These are phyloP conservation scores for Gastrolobium bilobum DNA, from an alignment of 306 rosid genomes.

Conservation along the genomic window DNA sequence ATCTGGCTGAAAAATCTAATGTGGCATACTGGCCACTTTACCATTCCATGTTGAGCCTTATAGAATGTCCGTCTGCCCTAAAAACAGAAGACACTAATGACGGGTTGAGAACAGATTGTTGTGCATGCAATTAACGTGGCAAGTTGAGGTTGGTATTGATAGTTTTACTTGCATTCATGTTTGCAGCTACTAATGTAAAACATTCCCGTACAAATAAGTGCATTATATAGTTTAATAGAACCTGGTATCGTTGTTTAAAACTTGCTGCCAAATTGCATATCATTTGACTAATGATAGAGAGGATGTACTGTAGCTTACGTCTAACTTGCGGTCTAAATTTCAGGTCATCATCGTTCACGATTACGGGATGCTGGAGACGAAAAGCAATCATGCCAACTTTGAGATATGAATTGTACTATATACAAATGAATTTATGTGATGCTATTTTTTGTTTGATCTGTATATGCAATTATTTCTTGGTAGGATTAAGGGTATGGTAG, in stretches of 20 bases:
- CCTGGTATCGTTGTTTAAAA: not conserved
- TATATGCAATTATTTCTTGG: conserved; percentile 8
- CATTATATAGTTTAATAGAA: conserved; percentile 1
- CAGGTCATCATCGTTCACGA: conserved; percentile 17
- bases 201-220: not conserved
- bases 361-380: conserved; percentile 11
- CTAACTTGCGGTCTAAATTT: conserved; percentile 26
- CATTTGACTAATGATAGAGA: conserved; percentile 28
- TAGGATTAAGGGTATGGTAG: not conserved
- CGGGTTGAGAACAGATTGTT: not conserved
- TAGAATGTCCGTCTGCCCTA: not conserved
- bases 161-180: conserved; percentile 19
- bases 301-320: not conserved
- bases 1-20: not conserved
- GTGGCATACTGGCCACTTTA: not conserved
- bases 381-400: conserved; percentile 29
- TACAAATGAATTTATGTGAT: not conserved
- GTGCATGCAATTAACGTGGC: conserved; percentile 14
- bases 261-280: not conserved
- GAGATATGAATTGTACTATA: not conserved
- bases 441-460: conserved; percentile 9
- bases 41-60: not conserved
- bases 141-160: not conserved
- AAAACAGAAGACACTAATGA: not conserved
- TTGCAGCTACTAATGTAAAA: not conserved